phyloP scores from a whole-genome alignment of 345 rosid species.

The Trapa bicornis region DNA sequence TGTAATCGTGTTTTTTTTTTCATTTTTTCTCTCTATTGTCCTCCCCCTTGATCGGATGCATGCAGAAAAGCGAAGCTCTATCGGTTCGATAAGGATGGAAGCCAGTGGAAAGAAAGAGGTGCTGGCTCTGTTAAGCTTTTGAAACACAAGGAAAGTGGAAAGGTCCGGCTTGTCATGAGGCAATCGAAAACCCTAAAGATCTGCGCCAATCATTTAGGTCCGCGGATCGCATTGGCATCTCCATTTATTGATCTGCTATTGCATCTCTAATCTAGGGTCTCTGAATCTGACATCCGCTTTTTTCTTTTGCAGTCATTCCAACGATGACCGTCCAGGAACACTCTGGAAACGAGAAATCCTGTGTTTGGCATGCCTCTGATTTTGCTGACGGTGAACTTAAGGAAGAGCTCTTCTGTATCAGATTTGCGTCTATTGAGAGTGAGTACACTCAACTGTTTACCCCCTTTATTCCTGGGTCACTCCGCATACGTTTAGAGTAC shows the following conservation, averaged over 20 bases:
- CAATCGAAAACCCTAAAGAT: conserved; percentile 94
- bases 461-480: neutral
- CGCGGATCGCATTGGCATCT: neutral
- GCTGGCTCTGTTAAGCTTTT: conserved; percentile 80
- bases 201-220: conserved; percentile 65
- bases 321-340: conserved; percentile 14
- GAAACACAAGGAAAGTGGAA: conserved; percentile 62
- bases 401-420: conserved; percentile 68
- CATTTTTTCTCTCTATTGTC: too few species aligned
- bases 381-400: conserved; percentile 66
- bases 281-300: neutral
- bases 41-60: neutral
- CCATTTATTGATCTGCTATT: neutral
- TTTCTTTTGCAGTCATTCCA: too few species aligned
- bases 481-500: neutral
- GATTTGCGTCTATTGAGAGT: conserved; percentile 61
- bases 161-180: conserved; percentile 82
- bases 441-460: conserved; percentile 12
- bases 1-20: neutral
- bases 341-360: conserved; percentile 56
- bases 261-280: neutral
- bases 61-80: conserved; percentile 87
- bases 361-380: conserved; percentile 64
- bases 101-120: conserved; percentile 94
- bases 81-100: conserved; percentile 70